Evolutionary conservation across 2,329 filamentous ascomycete species (phyloP).

Genomic region (Chaetomiaceae sp.): DNA sequence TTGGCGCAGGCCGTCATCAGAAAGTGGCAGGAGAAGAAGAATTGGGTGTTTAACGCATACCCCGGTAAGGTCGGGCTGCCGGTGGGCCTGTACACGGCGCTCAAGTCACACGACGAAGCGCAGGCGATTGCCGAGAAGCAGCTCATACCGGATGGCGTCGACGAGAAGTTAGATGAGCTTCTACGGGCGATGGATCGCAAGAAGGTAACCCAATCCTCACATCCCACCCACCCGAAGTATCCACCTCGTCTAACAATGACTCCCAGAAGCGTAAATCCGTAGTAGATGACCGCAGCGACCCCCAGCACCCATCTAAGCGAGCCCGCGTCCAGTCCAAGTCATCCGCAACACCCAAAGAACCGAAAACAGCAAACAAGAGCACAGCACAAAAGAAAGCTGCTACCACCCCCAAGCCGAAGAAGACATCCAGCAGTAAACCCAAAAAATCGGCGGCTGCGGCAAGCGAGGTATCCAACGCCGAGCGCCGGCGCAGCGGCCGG

Average conservation of each 20-base stretch:
- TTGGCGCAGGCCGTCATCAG: conserved; percentile 77
- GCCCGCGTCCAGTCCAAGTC: conserved; percentile 28
- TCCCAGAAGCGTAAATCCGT: conserved; percentile 53
- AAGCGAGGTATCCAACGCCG: conserved; percentile 36
- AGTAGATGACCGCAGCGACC: conserved; percentile 46
- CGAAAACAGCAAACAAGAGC: conserved; percentile 34
- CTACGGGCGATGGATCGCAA: conserved; percentile 65
- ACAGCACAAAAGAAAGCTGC: conserved; percentile 19
- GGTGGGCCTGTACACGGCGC: conserved; percentile 67
- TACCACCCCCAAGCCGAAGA: conserved; percentile 32
- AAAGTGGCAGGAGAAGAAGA: conserved; percentile 79
- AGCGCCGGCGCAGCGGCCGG: conserved; percentile 56
- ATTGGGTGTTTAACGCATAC: conserved; percentile 81
- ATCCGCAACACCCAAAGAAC: conserved; percentile 26
- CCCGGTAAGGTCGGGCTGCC: conserved; percentile 78
- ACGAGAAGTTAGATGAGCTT: conserved; percentile 69
- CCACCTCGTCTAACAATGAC: no score
- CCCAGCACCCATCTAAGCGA: conserved; percentile 40
- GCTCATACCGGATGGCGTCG: conserved; percentile 72
- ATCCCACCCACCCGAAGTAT: background rate
- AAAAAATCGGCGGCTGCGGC: conserved; percentile 32
- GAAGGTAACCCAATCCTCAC: conserved; percentile 50
- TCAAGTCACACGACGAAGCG: conserved; percentile 72
- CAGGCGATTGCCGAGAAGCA: conserved; percentile 83
- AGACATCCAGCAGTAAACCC: conserved; percentile 14